Conservation (phyloP, 257 asterid genomes). For the Leptodermis oblonga region DNA sequence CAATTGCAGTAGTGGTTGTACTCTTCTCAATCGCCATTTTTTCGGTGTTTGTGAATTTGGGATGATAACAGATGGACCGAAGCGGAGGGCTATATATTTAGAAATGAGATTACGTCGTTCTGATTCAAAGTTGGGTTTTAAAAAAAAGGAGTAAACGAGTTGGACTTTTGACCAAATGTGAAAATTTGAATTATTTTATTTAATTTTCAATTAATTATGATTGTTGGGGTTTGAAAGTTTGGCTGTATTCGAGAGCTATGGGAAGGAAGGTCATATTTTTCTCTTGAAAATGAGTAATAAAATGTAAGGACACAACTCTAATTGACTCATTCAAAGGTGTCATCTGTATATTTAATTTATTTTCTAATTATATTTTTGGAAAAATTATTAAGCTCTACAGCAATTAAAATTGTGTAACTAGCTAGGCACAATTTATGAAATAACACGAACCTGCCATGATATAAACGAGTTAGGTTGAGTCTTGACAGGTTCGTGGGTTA, state of each 20-base stretch:
- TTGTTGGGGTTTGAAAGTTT: not conserved
- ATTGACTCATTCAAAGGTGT: no score
- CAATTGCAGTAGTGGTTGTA: not conserved
- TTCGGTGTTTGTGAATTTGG: not conserved
- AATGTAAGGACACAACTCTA: no score
- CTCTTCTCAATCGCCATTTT: constrained; percentile 17
- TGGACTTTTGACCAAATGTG: constrained; percentile 7
- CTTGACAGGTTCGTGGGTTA: no score
- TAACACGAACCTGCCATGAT: no score
- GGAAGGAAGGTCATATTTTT: no score
- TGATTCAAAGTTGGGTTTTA: constrained; percentile 30
- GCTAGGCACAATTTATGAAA: no score
- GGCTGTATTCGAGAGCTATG: not conserved
- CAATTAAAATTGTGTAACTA: no score
- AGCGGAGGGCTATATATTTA: not conserved
- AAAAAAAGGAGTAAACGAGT: constrained; percentile 12
- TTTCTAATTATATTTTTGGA: no score
- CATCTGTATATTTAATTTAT: no score
- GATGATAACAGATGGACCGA: constrained; percentile 13
- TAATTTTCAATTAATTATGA: not conserved
- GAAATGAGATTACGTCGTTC: constrained; percentile 35
- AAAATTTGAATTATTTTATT: constrained; percentile 6
- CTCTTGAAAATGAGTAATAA: no score
- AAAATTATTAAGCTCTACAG: no score
- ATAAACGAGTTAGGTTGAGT: no score